Evolutionary conservation across 2,329 filamentous ascomycete species (phyloP), one percentile per base, ranked within the genome.

Genomic region (Trichophyton verrucosum): DNA sequence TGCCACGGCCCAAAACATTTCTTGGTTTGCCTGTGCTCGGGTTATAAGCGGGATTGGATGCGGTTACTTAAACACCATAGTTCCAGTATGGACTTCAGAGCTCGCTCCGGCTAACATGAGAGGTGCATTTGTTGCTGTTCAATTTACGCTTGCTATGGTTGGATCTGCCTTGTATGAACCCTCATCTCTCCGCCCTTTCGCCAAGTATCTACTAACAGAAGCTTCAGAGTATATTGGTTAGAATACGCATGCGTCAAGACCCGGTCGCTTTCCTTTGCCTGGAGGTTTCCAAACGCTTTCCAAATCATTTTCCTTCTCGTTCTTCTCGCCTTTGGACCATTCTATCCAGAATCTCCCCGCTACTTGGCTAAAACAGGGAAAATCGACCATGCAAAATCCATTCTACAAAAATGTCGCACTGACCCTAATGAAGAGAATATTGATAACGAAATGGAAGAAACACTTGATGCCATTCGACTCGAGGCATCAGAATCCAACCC

Each of bases 271-370:
- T 30, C 49, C 33, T 53, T 73, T 17, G 67, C 65, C 3, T 79
- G 76, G 77, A 72, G 77, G 9, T 77, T 79, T 63, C 78, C 78
- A 0, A 75, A 79, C 56, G 75, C 76, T 2, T 79, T 80, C 66
- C 77, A 80, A 63, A 67, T 74, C 40, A 64, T 78, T 15, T 79
- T 79, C 62, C 77, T 71, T 2, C 58, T 80, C 9, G 68, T 79
- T 58, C 68, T 77, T 27, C 64, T 70, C 30, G 61, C 70, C 17
- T 65, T 70, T 13, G 74, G 78, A 64, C 66, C 71, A 15, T 68
- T 68, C 38, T 61, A 72, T 8, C 71, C 71, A 0, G 71, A 73
- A 13, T 72, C 71, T 11, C 71, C 69, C 0, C 63, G 68, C 5
- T 72, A 53, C n/a, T 24, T 53, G 22, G 49, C 49, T 33, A 53